phyloP scores from a whole-genome alignment of 108 stramenopile species.

The Aurantiochytrium sp. region DNA sequence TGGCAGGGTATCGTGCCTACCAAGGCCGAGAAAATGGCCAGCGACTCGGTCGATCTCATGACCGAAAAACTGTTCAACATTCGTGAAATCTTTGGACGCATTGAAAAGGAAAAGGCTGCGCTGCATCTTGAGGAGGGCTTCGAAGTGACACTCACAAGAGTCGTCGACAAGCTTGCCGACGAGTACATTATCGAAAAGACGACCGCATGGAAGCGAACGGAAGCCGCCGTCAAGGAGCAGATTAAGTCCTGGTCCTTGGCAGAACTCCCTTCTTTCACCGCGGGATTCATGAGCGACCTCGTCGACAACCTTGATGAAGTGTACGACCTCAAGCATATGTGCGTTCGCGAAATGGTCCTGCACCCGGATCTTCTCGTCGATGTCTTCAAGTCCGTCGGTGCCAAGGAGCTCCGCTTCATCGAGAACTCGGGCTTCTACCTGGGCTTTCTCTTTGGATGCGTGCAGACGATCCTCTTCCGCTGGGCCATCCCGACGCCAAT shows the following conservation, averaged over 20 bases:
- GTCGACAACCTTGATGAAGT: slow-evolving; percentile 57
- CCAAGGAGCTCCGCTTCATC: slow-evolving; percentile 82
- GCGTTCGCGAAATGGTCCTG: slow-evolving; percentile 65
- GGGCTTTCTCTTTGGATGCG: slow-evolving; percentile 78
- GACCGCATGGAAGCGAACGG: not conserved
- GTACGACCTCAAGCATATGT: slow-evolving; percentile 81
- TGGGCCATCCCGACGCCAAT: slow-evolving; percentile 17
- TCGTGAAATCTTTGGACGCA: slow-evolving; percentile 68
- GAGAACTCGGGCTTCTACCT: slow-evolving; percentile 80
- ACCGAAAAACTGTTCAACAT: slow-evolving; percentile 71
- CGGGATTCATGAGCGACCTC: slow-evolving; percentile 11
- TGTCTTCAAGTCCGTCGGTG: slow-evolving; percentile 84
- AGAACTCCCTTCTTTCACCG: not conserved
- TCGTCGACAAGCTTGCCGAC: slow-evolving; percentile 42
- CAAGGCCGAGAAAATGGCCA: slow-evolving; percentile 83
- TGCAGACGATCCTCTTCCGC: slow-evolving; percentile 76
- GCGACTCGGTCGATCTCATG: slow-evolving; percentile 73
- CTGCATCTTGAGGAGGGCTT: not conserved
- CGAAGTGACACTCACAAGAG: slow-evolving; percentile 60
- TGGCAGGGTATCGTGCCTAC: slow-evolving; percentile 88
- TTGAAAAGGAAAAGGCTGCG: slow-evolving; percentile 78
- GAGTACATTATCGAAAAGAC: not conserved
- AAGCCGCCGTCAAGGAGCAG: not conserved
- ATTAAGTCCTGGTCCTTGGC: not conserved
- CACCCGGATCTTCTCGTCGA: slow-evolving; percentile 76